Conservation (phyloP, 805 yeast species). For the Nakazawaea holstii region DNA sequence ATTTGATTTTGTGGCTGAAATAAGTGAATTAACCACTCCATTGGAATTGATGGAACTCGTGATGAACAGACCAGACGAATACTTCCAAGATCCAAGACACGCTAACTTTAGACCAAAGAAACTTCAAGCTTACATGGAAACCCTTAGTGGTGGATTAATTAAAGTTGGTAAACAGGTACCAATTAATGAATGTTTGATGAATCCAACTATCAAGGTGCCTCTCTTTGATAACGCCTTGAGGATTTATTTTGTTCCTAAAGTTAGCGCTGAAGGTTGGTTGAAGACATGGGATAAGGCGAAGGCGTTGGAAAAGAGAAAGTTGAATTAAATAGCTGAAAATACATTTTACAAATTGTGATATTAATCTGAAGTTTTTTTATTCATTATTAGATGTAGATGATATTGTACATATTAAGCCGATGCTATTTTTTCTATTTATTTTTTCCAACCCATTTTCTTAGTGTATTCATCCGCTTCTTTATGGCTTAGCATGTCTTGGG, state of each 20-base stretch:
- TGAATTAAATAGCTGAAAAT: neutral
- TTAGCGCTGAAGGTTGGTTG: constrained; percentile 61
- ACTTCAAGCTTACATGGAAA: constrained; percentile 76
- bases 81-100: constrained; percentile 63
- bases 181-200: constrained; percentile 57
- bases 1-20: constrained; percentile 73
- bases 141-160: constrained; percentile 76
- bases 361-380: no score
- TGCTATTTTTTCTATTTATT: neutral
- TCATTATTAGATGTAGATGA: no score
- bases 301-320: constrained; percentile 45
- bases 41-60: constrained; percentile 56
- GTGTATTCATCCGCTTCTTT: constrained; percentile 45
- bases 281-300: constrained; percentile 55
- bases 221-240: constrained; percentile 69
- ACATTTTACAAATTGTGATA: neutral
- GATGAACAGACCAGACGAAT: constrained; percentile 60
- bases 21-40: constrained; percentile 69
- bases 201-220: constrained; percentile 62
- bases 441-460: constrained; percentile 36
- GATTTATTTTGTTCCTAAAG: constrained; percentile 75
- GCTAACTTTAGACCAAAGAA: constrained; percentile 50
- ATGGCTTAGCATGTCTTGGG: constrained; percentile 37
- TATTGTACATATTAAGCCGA: no score
- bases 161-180: constrained; percentile 77